Evolutionary conservation across 2,329 filamentous ascomycete genomes (phyloP), one percentile per base, ranked within the genome.

Genomic region (Iodosphaeria phyllophila): DNA sequence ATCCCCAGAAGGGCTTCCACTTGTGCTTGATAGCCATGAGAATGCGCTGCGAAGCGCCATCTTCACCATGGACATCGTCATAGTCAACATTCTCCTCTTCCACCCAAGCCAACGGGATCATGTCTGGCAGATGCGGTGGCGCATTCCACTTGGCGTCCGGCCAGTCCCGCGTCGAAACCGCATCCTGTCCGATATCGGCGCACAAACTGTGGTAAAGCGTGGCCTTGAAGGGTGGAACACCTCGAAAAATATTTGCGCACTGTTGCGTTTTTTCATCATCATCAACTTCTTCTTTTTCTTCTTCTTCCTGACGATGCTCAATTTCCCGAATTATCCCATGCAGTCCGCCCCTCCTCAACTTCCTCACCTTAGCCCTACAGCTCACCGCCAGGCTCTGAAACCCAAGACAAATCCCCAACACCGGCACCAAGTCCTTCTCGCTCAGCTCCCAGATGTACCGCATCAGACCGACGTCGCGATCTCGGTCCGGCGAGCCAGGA

Each of bases 401-500:
- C 0, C 84, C 84, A 0, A 92, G 61, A 37, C 84, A 92, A 21
- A 93, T 79, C 0, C 84, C 89, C 17, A 98, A 56, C 1, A 91
- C 73, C 0, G 89, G 89, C 2, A 92, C 37, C 8, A 72, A 33
- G 10, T 71, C 46, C 4, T 58, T 50, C 3, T 64, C 58, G 3
- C 56, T 48, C 10, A 86, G 54, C 5, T 51, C 50, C 82, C 84
- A 95, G 4, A 95, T 57, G 32, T 70, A 53, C 27, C 58, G 60
- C 54, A 92, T 89, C 20, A 89, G 60, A 7, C 89, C 89, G 18
- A 92, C 71, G 47, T 95, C 86, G n/a, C 56, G 52, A 6, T 64
- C 48, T 29, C 68, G 64, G 22, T 62, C 61, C 1, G 86, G 82
- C 40, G 79, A 71, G 7, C 89, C 89, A 1, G 89, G 89, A 0